Evolutionary conservation across 768 basidiomycete species (phyloP).

Genomic region (Hortiboletus campestris): DNA sequence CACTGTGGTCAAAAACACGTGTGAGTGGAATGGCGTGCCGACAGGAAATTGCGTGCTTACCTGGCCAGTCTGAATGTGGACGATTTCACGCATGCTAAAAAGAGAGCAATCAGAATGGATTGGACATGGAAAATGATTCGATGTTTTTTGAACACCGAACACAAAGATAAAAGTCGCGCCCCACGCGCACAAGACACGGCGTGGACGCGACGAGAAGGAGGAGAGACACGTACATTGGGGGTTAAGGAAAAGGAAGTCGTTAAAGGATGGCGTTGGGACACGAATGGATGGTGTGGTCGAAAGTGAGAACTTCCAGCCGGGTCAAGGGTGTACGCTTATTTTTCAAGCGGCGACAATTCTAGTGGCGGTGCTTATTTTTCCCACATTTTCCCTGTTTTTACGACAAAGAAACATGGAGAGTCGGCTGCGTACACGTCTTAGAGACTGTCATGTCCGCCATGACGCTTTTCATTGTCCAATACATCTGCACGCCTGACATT

Average conservation of each 20-base stretch:
- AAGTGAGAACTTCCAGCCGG: constrained; percentile 33
- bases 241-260: constrained; percentile 22
- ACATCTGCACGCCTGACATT: not conserved
- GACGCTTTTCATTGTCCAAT: not conserved
- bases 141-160: constrained; percentile 20
- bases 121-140: constrained; percentile 15
- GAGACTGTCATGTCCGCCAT: not conserved
- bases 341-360: constrained; percentile 35
- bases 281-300: constrained; percentile 35
- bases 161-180: constrained; percentile 21
- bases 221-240: constrained; percentile 32
- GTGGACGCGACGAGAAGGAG: constrained; percentile 13
- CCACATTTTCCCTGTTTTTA: constrained; percentile 10
- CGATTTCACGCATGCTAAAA: constrained; percentile 96
- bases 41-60: constrained; percentile 40
- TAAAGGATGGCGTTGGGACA: constrained; percentile 35
- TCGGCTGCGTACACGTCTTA: not conserved
- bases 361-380: constrained; percentile 28
- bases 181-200: constrained; percentile 28
- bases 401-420: constrained; percentile 10
- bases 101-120: constrained; percentile 26
- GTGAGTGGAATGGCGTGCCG: constrained; percentile 23
- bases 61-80: constrained; percentile 99
- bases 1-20: constrained; percentile 53
- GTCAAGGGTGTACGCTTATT: constrained; percentile 39